Evolutionary conservation across 345 rosid genomes (phyloP), one percentile per base, ranked within the genome.

Genomic region (Arabidopsis suecica): DNA sequence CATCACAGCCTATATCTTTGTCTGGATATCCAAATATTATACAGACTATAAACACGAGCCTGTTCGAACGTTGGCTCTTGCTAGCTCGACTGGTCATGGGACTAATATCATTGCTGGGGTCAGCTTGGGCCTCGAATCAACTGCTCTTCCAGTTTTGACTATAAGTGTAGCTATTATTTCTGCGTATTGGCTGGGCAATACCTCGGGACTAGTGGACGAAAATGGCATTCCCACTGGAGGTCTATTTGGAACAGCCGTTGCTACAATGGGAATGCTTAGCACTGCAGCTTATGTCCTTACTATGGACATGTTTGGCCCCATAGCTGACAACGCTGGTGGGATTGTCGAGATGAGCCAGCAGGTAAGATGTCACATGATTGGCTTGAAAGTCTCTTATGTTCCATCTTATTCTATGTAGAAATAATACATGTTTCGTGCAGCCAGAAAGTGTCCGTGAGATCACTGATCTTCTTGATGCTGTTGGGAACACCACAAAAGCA

Each of bases 291-390:
- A 93, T 86, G 89, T 95, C 75, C 94, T 95, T 63, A 95, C 99
- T 8, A 95, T 95, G 99, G 99, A 95, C 85, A 95, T 95, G 99
- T 95, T 95, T 83, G 99, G 99, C 68, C 99, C 98, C 37, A 93
- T 95, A 80, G 99, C 99, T 74, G 99, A 95, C 84, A 95, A 95
- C 79, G 99, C 98, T 82, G 98, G 99, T 83, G 99, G 99, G 65
- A 92, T 95, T 80, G 99, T 95, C n/a, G 99, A 95, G 91, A 95
- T 95, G 99, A 93, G 97, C 84, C 97, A 92, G 81, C 99, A 95
- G 97, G 99, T 95, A 83, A 84, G 20, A 13, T 38, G 18, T 73
- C 65, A 55, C 16, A 48, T 50, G 16, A 40, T 48, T 58, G 12
- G 55, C 34, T 65, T 14, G 34, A 30, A 45, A 59, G 23, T 10